These are phyloP conservation scores for Neurospora sp. DNA, from an alignment of 495 filamentous ascomycete species.

Conservation along the genomic window DNA sequence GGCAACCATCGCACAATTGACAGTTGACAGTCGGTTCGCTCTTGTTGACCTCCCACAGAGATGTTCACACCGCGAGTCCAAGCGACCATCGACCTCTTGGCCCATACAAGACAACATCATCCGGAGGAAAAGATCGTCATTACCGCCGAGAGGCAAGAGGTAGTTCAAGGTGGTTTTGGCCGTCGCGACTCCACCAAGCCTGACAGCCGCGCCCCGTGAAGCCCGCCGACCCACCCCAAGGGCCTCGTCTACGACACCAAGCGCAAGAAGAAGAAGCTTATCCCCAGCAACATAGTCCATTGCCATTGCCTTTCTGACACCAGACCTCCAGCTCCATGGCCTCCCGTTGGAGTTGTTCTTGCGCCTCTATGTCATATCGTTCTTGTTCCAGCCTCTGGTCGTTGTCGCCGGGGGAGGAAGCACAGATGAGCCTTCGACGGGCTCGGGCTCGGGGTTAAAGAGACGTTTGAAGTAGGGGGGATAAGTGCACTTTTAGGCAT, in stretches of 20 bases:
- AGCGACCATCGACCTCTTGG: too few species aligned
- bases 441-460: constrained; percentile 2
- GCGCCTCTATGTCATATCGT: too few species aligned
- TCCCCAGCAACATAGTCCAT: not conserved
- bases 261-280: not conserved
- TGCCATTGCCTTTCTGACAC: not conserved
- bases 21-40: not conserved
- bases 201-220: not conserved
- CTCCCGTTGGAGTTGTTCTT: too few species aligned
- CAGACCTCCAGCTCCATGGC: not conserved
- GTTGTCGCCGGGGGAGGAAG: not conserved
- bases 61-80: too few species aligned
- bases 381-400: too few species aligned
- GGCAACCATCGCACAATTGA: not conserved
- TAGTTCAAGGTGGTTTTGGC: not conserved
- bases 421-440: not conserved
- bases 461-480: constrained; percentile 9
- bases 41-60: not conserved
- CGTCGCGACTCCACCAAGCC: too few species aligned
- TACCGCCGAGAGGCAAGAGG: not conserved
- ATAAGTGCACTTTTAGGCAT: too few species aligned
- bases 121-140: too few species aligned
- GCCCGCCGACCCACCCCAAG: not conserved
- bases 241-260: not conserved
- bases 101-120: too few species aligned